phyloP scores from a whole-genome alignment of 441 rosid species.

The Arabidopsis hybrid region DNA sequence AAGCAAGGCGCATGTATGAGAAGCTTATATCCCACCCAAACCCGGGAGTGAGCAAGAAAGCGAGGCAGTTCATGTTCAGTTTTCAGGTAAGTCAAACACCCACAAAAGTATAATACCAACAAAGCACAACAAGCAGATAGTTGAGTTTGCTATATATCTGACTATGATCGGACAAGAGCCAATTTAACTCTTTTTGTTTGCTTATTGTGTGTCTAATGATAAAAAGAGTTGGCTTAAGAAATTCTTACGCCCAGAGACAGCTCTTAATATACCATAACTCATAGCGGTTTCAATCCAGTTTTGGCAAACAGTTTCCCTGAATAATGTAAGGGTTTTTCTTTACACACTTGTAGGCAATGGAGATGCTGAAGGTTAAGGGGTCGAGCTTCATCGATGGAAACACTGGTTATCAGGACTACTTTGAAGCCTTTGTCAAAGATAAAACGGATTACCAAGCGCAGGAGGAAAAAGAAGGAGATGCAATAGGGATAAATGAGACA shows the following conservation, averaged over 20 bases:
- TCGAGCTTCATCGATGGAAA: constrained; percentile 50
- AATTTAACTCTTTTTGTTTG: constrained; percentile 1
- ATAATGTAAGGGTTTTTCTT: background rate
- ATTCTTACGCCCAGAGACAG: too few species aligned
- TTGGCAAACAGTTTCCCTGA: background rate
- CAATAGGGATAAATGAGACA: constrained; percentile 56
- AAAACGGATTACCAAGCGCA: constrained; percentile 43
- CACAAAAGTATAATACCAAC: constrained; percentile 1
- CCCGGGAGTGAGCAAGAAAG: constrained; percentile 70
- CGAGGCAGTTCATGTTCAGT: constrained; percentile 76
- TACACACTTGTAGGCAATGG: constrained; percentile 70
- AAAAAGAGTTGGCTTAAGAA: background rate
- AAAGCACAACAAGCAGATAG: background rate
- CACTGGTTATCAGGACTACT: constrained; percentile 69
- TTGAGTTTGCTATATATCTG: background rate
- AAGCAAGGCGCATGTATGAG: constrained; percentile 79
- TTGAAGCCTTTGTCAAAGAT: constrained; percentile 70
- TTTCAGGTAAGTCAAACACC: constrained; percentile 67
- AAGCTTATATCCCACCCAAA: constrained; percentile 83
- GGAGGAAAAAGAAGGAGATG: constrained; percentile 47
- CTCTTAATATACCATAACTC: too few species aligned
- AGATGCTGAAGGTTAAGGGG: constrained; percentile 69
- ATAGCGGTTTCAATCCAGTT: background rate
- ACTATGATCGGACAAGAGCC: constrained; percentile 9
- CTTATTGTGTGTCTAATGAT: constrained; percentile 1